Base-by-base conservation (phyloP, 345 rosid genomes). In the Combretum micranthum region DNA sequence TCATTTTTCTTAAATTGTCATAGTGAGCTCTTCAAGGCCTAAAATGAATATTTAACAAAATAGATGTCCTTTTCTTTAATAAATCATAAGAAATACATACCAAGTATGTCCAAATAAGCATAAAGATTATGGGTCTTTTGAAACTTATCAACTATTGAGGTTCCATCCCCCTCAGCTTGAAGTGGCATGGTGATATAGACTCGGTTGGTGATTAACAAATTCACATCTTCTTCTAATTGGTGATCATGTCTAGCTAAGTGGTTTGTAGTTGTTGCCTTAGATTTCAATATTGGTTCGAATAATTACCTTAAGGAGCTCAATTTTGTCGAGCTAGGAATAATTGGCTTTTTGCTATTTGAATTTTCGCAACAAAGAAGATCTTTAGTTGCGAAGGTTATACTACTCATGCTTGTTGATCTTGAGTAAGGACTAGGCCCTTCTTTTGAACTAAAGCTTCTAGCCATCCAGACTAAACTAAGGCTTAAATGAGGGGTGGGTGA, bases 281-380 rank as follows among this genome's bases (percentile, higher is more conserved):
- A 56, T 76, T 77, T 83, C 61, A 82, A 75, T 32, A 89, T 57
- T 16, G 97, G 95, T 21, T 88, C 85, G 47, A 88, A 71, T 47
- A 89, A 63, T 60, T 91, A 76, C 73, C 86, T 67, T 44, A 93
- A 64, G 25, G 97, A 90, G 73, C 97, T 89, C 52, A 87, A 75
- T 62, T 83, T 78, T 50, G 79, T 69, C 75, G 78, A 73, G 51
- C 49, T 49, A 12, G 66, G 76, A 50, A 32, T 52, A 65, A 70
- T 69, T 18, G 53, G 57, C 68, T 62, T 81, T 61, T 71, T 87
- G 53, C 25, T 68, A 55, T 72, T 73, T 53, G 77, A 57, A 62
- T 52, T 64, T 66, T 75, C 69, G 20, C 49, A 43, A 77, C 56
- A 64, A 56, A 56, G 60, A 50, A 60, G 71, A 62, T 64, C 77